phyloP scores from a whole-genome alignment of 345 rosid genomes.

The Salix viminalis region DNA sequence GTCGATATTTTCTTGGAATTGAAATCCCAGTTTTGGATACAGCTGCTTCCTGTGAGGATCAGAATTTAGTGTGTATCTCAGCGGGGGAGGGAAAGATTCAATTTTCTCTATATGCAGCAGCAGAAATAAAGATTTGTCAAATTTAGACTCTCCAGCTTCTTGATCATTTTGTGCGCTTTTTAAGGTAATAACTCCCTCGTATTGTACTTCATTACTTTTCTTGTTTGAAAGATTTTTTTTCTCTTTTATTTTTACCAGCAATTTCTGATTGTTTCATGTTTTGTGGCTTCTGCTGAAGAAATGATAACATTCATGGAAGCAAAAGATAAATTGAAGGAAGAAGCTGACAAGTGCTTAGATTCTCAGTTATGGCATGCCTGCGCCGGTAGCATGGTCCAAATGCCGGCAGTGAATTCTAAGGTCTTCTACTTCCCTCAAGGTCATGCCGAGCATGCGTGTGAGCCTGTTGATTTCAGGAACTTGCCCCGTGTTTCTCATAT shows the following conservation, averaged over 20 bases:
- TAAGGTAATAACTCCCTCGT: conserved; percentile 24
- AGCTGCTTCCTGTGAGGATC: not conserved
- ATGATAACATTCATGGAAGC: conserved; percentile 71
- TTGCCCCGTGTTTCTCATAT: conserved; percentile 16
- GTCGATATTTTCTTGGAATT: not conserved
- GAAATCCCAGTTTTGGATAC: not conserved
- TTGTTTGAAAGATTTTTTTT: not conserved
- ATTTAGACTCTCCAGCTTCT: not conserved
- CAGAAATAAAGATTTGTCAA: conserved; percentile 7
- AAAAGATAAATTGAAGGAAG: conserved; percentile 43
- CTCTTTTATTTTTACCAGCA: not conserved
- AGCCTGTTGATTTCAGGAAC: conserved; percentile 19
- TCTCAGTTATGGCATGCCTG: conserved; percentile 35
- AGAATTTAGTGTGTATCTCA: conserved; percentile 2
- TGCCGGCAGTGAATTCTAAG: conserved; percentile 22
- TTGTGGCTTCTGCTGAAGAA: conserved; percentile 11
- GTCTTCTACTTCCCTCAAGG: conserved; percentile 32
- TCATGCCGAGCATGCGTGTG: conserved; percentile 22
- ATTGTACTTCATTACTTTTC: not conserved
- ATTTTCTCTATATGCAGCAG: not conserved
- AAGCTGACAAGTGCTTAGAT: conserved; percentile 22
- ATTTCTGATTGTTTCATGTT: conserved; percentile 1
- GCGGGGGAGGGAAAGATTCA: not conserved
- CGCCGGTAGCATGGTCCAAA: conserved; percentile 31
- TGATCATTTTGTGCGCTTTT: conserved; percentile 8